A percentile compares a stretch with the other conserved stretches of the same genome.
Conservation (phyloP, 2,329 filamentous ascomycete genomes). For the Simplicillium sp. region DNA sequence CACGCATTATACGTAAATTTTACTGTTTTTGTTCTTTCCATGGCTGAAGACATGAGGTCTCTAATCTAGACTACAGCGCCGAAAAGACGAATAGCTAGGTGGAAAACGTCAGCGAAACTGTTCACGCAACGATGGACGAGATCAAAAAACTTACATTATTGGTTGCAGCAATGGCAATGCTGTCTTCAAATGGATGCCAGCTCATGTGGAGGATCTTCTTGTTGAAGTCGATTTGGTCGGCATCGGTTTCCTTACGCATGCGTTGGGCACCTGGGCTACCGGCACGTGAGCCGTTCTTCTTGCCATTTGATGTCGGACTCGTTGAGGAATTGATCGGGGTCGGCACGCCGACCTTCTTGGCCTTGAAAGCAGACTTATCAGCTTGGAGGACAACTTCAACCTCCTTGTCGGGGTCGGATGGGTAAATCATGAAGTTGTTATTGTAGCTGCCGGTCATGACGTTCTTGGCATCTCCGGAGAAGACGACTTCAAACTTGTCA, state of each 20-base stretch:
- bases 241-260: constrained; percentile 98
- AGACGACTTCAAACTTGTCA: constrained; percentile 99
- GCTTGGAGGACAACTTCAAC: constrained; percentile 95
- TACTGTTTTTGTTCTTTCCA: too few relatives aligned
- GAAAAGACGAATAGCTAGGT: constrained; percentile 68
- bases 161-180: constrained; percentile 97
- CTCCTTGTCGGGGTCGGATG: constrained; percentile 89
- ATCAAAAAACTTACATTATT: constrained; percentile 73
- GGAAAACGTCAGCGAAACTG: constrained; percentile 13
- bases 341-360: constrained; percentile 97
- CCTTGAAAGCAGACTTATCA: constrained; percentile 98
- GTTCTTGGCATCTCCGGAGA: constrained; percentile 95
- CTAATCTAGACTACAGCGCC: constrained; percentile 43
- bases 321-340: constrained; percentile 85
- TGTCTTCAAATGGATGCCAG: constrained; percentile 99
- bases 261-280: constrained; percentile 77
- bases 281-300: constrained; percentile 82
- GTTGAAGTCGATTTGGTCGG: constrained; percentile 99
- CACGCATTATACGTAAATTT: too few relatives aligned
- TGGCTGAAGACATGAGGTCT: too few relatives aligned
- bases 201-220: constrained; percentile 99
- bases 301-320: constrained; percentile 61
- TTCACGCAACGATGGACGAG: neutral
- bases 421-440: constrained; percentile 99
- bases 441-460: constrained; percentile 99